A percentile compares a stretch with the other conserved stretches of the same genome.
phyloP scores from a whole-genome alignment of 192 early-diverging fungal species.

The Mortierella claussenii region DNA sequence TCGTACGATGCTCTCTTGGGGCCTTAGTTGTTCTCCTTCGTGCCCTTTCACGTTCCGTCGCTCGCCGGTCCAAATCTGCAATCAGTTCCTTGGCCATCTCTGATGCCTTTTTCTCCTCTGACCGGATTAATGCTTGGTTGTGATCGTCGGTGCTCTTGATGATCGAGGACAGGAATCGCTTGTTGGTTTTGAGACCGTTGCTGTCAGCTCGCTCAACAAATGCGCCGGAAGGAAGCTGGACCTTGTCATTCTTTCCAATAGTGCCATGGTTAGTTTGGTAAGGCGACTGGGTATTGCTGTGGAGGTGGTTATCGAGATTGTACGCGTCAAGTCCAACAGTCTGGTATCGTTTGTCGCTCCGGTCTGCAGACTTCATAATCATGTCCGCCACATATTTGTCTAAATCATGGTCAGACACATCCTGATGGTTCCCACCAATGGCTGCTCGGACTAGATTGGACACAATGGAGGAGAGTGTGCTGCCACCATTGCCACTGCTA shows the following conservation, averaged over 20 bases:
- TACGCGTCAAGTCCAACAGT: conserved; percentile 54
- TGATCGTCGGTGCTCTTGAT: conserved; percentile 66
- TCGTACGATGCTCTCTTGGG: conserved; percentile 4
- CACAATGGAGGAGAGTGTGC: conserved; percentile 23
- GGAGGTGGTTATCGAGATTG: conserved; percentile 23
- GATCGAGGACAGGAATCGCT: conserved; percentile 65
- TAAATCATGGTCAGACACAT: conserved; percentile 59
- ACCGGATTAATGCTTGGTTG: conserved; percentile 61
- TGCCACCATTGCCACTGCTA: no score
- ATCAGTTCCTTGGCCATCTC: conserved; percentile 40
- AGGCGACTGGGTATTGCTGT: no score
- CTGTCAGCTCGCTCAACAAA: conserved; percentile 45
- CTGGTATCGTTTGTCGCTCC: conserved; percentile 52
- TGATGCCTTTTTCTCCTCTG: conserved; percentile 57
- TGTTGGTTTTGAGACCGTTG: conserved; percentile 63
- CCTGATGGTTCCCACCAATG: conserved; percentile 46
- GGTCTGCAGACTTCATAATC: conserved; percentile 57
- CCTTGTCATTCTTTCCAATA: conserved; percentile 38
- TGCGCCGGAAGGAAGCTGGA: conserved; percentile 8
- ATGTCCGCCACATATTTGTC: conserved; percentile 68
- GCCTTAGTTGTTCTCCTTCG: neutral
- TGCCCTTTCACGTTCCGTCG: neutral
- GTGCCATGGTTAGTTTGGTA: no score
- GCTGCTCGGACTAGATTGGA: conserved; percentile 61
- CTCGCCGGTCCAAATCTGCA: conserved; percentile 30